These are phyloP conservation scores for Diaporthe sp. DNA, from an alignment of 2,329 filamentous ascomycete species.

Conservation along the genomic window DNA sequence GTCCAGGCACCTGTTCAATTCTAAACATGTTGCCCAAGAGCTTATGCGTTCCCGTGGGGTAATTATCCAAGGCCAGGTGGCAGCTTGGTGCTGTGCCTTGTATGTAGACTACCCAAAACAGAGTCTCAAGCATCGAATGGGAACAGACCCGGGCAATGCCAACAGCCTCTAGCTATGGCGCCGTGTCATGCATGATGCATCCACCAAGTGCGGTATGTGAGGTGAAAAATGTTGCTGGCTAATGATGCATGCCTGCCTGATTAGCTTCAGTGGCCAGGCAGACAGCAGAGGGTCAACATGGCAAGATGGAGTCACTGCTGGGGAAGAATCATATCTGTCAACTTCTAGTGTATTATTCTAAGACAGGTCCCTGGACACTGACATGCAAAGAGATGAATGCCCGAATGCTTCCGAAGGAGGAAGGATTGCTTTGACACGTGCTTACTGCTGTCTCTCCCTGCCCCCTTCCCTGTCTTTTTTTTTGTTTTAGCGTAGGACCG, in stretches of 20 bases:
- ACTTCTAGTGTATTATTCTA: neutral
- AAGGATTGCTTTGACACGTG: conserved; percentile 1
- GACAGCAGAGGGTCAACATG: neutral
- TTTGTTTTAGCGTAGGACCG: conserved; percentile 13
- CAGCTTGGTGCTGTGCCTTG: conserved; percentile 1
- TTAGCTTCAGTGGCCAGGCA: neutral
- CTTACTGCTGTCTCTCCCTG: neutral
- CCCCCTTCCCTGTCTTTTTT: neutral
- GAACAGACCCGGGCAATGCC: neutral
- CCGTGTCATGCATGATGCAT: neutral
- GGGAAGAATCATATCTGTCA: neutral
- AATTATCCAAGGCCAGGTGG: neutral
- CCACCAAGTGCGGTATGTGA: neutral
- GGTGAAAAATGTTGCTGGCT: neutral
- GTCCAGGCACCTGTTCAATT: neutral
- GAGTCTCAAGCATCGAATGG: neutral
- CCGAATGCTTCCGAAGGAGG: neutral
- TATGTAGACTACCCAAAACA: neutral
- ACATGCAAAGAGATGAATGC: neutral
- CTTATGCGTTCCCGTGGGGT: neutral
- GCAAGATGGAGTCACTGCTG: neutral
- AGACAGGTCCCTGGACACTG: neutral
- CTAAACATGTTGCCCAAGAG: neutral
- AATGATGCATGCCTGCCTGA: neutral
- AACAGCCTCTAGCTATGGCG: neutral